Conservation (phyloP, 2,329 filamentous ascomycete species). For the Tolypocladium ophioglossoides region DNA sequence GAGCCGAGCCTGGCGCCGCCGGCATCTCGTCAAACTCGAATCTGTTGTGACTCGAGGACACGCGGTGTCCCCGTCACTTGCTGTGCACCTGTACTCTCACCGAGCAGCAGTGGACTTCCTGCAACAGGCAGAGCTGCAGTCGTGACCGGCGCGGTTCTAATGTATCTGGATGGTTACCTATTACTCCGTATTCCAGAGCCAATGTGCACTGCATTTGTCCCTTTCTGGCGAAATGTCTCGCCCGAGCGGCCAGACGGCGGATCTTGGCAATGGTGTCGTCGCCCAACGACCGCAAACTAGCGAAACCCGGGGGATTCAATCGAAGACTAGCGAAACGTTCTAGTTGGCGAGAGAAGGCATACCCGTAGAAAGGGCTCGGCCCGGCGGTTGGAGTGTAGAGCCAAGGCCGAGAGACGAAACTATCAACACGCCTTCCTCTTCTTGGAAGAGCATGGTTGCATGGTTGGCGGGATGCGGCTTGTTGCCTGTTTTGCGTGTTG, state of each 20-base stretch:
- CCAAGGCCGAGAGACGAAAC: neutral
- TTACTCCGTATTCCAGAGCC: neutral
- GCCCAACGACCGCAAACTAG: neutral
- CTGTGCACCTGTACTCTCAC: neutral
- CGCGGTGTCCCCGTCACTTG: neutral
- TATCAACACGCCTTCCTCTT: neutral
- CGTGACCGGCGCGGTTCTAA: neutral
- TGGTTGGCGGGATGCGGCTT: neutral
- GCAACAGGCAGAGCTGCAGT: neutral
- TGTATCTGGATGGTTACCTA: too few species aligned
- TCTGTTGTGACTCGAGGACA: neutral
- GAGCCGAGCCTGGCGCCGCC: neutral
- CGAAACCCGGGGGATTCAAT: neutral
- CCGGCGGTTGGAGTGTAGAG: neutral
- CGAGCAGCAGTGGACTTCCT: neutral
- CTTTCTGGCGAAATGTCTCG: neutral
- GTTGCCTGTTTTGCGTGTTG: neutral
- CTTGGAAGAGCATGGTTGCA: neutral
- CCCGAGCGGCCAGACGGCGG: neutral
- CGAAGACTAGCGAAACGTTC: neutral
- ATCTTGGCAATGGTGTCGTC: neutral
- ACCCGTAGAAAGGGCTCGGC: neutral
- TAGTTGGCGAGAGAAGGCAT: neutral
- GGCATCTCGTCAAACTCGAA: neutral
- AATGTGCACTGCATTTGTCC: neutral